Base-by-base conservation (phyloP, 2,329 filamentous ascomycete genomes). In the Didymella arachidicola region DNA sequence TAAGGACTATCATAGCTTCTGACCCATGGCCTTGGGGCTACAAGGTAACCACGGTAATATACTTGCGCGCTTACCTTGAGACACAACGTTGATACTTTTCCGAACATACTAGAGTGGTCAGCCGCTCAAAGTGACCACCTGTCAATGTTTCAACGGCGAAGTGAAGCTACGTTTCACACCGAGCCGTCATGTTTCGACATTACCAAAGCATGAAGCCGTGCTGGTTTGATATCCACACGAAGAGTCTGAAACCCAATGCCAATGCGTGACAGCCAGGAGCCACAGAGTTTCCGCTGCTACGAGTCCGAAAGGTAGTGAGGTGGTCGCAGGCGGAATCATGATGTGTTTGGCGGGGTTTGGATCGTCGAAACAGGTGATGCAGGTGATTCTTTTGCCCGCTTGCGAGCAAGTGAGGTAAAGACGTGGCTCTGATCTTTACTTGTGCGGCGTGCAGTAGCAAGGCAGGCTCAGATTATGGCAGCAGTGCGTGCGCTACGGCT, bases 121-220 rank as follows among this genome's bases (percentile, higher is more conserved):
- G 18, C 25, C 27, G 16, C 4, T 12, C 4, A 3, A 30, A 30
- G 32, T 46, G 51, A 41, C 39, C 46, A 51, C 18, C 39, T 51
- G 53, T 57, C 54, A 47, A 26, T 26, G 47, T 52, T 57, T 42
- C 47, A 47, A 27, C 19, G 45, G 8, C 29, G 45, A 10, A 52
- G 14, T 47, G 32, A 30, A 42, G 51, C 57, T 11, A 3, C 12
- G 50, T 55, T 59, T 55, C 41, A 54, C 29, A 42, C 29, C 38
- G 27, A 29, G 29, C 29, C 41, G 49, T 53, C 29, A 49, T 22
- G 44, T 53, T 45, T 49, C 56, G 39, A n/a, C 18, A 6, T n/a
- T 46, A 50, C 55, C 63, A 62, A 63, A 59, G 61, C 49, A 56
- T 62, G 54, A 52, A 47, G 42, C 47, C 22, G 36, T 27, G 42